A percentile compares a stretch with the other conserved stretches of the same genome.
phyloP scores from a whole-genome alignment of 2,329 filamentous ascomycete genomes.

The Aspergillus candidus region DNA sequence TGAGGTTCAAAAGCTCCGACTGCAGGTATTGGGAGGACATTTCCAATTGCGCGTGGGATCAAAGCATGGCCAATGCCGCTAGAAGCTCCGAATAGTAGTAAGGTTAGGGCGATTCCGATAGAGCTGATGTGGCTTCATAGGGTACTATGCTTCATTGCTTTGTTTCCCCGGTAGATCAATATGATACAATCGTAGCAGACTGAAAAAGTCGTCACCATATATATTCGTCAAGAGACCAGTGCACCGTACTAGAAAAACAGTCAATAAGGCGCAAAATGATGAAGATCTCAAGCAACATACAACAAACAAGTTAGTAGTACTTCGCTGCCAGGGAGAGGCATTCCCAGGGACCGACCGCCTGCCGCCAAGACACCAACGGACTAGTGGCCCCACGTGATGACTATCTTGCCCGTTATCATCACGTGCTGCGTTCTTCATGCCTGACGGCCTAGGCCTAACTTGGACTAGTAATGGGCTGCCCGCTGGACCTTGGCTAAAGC shows the following conservation, averaged over 20 bases:
- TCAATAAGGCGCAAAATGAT: background rate
- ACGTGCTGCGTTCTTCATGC: constrained; percentile 7
- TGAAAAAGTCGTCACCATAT: no score
- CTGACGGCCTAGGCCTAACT: background rate
- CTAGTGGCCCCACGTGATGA: constrained; percentile 15
- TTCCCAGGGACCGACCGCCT: constrained; percentile 8
- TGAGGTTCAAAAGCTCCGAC: constrained; percentile 80
- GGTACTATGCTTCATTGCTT: background rate
- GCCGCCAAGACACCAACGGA: constrained; percentile 15
- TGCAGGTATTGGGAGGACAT: constrained; percentile 91
- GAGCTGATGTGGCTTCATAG: constrained; percentile 13
- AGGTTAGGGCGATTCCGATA: constrained; percentile 4
- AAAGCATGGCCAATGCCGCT: constrained; percentile 26
- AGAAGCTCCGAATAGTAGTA: constrained; percentile 5
- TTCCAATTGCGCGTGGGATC: constrained; percentile 32
- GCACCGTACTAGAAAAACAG: no score
- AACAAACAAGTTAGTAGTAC: constrained; percentile 6
- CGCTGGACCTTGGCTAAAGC: no score
- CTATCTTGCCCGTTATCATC: constrained; percentile 10
- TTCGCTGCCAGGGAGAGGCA: constrained; percentile 10
- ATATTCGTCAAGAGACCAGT: no score
- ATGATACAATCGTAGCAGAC: no score
- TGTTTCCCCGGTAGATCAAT: no score
- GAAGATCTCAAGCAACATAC: background rate
- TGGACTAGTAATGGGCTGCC: no score